Percentiles rank a stretch among this genome's conserved stretches.
phyloP scores from a whole-genome alignment of 257 asterid species.

The Salvia miltiorrhiza region DNA sequence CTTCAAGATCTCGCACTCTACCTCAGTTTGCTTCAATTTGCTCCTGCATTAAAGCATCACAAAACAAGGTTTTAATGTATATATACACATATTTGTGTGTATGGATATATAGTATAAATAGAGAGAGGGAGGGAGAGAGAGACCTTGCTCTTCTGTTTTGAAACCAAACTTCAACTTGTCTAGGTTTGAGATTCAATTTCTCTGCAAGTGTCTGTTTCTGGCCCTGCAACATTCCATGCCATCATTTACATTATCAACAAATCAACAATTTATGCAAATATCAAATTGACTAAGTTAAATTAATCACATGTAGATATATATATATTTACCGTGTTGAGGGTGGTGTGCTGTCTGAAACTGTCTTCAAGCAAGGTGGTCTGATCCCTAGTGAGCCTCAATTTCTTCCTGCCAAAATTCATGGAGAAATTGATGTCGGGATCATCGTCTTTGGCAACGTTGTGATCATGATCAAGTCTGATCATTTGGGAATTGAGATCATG shows the following conservation, averaged over 20 bases:
- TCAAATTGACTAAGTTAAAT: not conserved
- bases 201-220: conserved; percentile 52
- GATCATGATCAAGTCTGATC: conserved; percentile 2
- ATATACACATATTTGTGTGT: not conserved
- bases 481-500: conserved; percentile 19
- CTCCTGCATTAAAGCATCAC: conserved; percentile 43
- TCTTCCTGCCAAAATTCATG: conserved; percentile 41
- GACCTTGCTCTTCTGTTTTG: conserved; percentile 80
- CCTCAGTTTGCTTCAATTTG: conserved; percentile 78
- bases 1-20: conserved; percentile 63
- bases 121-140: not conserved
- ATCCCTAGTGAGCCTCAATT: conserved; percentile 58
- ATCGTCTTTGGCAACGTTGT: conserved; percentile 9
- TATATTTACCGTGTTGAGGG: conserved; percentile 45
- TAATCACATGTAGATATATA: too few relatives aligned
- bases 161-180: conserved; percentile 87
- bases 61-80: not conserved
- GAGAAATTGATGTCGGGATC: conserved; percentile 19
- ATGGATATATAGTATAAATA: not conserved
- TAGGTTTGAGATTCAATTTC: conserved; percentile 52
- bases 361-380: conserved; percentile 64
- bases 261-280: not conserved
- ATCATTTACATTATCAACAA: not conserved
- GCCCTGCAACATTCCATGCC: conserved; percentile 26
- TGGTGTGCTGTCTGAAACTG: conserved; percentile 53